Evolutionary conservation across 2,329 filamentous ascomycete species (phyloP).

Genomic region (Ceratocystis cacaofunesta): DNA sequence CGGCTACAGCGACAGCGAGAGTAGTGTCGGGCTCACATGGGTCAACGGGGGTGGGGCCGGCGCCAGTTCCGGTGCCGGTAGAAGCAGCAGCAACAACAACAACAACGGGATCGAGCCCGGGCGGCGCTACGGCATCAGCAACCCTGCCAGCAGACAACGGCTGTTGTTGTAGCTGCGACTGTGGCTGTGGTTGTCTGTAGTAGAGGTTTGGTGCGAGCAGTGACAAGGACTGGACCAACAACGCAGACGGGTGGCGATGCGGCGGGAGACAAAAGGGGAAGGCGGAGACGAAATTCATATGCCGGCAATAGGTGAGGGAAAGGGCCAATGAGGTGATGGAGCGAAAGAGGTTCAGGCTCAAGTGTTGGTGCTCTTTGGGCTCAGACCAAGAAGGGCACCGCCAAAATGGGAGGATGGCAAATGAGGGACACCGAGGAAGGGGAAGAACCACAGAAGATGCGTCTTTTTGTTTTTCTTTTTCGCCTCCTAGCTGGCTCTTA

Average conservation of each 20-base stretch:
- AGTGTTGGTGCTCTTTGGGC: not conserved
- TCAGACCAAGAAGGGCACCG: not conserved
- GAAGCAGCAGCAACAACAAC: not conserved
- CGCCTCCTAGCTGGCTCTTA: no score
- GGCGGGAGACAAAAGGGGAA: conserved; percentile 1
- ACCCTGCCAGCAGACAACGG: not conserved
- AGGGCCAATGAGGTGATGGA: not conserved
- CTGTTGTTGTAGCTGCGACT: not conserved
- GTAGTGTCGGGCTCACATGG: not conserved
- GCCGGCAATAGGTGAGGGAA: not conserved
- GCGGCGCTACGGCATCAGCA: not conserved
- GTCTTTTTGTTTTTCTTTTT: not conserved
- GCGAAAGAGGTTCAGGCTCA: not conserved
- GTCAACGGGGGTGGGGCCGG: not conserved
- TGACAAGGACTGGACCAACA: not conserved
- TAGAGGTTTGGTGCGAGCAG: not conserved
- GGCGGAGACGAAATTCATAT: conserved; percentile 1
- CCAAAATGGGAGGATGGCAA: no score
- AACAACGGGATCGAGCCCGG: not conserved
- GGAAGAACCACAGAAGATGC: not conserved
- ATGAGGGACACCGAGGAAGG: not conserved
- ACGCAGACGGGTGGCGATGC: not conserved
- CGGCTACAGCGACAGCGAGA: not conserved
- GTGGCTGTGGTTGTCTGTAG: not conserved
- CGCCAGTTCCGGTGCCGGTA: not conserved